These are phyloP conservation scores for Plasmodium inui DNA, from an alignment of 169 alveolate genomes.

Conservation along the genomic window DNA sequence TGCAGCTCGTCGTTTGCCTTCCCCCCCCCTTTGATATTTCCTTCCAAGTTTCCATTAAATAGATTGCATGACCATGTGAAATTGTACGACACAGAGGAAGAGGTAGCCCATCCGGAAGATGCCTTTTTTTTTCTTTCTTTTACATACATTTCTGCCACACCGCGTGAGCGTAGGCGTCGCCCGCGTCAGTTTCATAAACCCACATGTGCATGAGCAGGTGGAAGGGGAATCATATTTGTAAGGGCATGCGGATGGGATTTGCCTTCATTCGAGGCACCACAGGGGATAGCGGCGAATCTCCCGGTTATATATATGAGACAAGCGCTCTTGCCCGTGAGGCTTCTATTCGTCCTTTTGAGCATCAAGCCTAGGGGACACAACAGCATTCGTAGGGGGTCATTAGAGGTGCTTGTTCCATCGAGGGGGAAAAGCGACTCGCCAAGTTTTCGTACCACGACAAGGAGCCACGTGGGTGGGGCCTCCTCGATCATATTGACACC, in stretches of 20 bases:
- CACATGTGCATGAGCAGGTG: neutral
- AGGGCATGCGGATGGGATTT: neutral
- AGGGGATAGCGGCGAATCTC: neutral
- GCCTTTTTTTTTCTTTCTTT: too few species aligned
- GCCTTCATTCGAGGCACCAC: neutral
- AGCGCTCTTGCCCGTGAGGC: neutral
- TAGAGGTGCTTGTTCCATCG: neutral
- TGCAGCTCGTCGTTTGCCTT: neutral
- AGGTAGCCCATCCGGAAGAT: neutral
- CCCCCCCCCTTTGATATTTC: neutral
- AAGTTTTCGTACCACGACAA: neutral
- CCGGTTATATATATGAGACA: neutral
- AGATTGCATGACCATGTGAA: neutral
- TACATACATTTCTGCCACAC: neutral
- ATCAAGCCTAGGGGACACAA: neutral
- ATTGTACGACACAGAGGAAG: neutral
- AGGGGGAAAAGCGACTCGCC: neutral
- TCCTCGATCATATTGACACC: neutral
- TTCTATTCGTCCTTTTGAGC: neutral
- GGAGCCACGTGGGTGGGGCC: neutral
- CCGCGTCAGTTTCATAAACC: neutral
- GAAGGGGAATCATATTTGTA: neutral
- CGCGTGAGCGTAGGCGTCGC: neutral
- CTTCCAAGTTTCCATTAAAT: neutral
- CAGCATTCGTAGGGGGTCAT: neutral